Evolutionary conservation across 1,284 basidiomycete genomes (phyloP), one percentile per base, ranked within the genome.

Genomic region (Mycosarcoma mackinlayi): DNA sequence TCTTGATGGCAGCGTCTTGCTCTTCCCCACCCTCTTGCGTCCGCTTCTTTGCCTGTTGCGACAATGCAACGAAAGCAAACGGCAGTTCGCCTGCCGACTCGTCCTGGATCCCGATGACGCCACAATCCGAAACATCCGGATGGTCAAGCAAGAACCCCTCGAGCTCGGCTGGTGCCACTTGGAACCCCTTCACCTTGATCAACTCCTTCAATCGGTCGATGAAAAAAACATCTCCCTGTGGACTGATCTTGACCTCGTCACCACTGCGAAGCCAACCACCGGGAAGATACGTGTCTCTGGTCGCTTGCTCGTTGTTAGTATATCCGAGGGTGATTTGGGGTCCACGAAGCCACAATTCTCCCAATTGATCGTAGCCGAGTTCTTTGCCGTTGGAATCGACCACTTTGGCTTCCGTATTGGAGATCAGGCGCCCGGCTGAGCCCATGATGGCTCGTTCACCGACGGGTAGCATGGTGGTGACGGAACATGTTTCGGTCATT

Each of bases 31-130:
- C n/a, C 83, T 83, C 3, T 74, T 83, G 13, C 84, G 86, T 82
- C 16, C 85, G 84, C 48, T 83, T 82, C 18, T 81, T 79, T 0
- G 87, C 86, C 6, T 83, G 80, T 3, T 84, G 79, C 49, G 84
- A 85, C 9, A 88, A 85, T 1, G 89, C 88, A n/a, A 92, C 84
- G 75, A 88, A 92, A 0, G 90, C 90, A 41, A 90, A 80, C 0
- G 92, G 91, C 4, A 91, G 56, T 53, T 93, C 92, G 33, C 92
- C 92, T 45, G 87, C 89, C 70, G 89, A 90, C 14, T 92, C 90
- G 76, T 93, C 90, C 0, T 86, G 87, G 3, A 92, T 81, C 3
- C 90, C 88, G 6, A 93, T 89, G 11, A 93, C 90, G 72, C 91
- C 91, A 1, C 85, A 86, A 58, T 92, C 89, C 1, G 85, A 55